A percentile compares a stretch with the other conserved stretches of the same genome.
Evolutionary conservation across 768 basidiomycete species (phyloP).

Genomic region (Boletus rufocinnamomeus): DNA sequence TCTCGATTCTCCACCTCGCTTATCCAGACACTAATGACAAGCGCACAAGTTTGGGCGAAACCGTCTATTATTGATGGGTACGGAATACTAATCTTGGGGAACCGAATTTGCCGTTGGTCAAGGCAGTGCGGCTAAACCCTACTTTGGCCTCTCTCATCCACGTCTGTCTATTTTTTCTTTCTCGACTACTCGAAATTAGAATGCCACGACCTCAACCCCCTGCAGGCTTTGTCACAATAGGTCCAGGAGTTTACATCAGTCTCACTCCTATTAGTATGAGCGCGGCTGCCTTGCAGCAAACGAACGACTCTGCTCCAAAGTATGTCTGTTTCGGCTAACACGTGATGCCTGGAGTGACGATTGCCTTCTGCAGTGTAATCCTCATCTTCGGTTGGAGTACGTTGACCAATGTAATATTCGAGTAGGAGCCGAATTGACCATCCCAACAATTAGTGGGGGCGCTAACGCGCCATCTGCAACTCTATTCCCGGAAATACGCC

Average conservation of each 20-base stretch:
- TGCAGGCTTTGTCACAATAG: slow-evolving; percentile 20
- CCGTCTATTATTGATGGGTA: not conserved
- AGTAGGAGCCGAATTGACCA: not conserved
- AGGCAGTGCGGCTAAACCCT: not conserved
- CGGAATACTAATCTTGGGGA: not conserved
- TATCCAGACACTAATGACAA: not conserved
- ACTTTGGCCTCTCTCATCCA: not conserved
- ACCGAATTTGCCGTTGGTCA: not conserved
- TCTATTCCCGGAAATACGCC: slow-evolving; percentile 27
- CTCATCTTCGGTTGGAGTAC: slow-evolving; percentile 35
- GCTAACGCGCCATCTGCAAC: slow-evolving; percentile 26
- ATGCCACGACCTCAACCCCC: slow-evolving; percentile 19
- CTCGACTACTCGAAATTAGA: not conserved
- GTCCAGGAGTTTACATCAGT: slow-evolving; percentile 20
- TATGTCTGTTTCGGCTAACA: slow-evolving; percentile 8
- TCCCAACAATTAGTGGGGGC: slow-evolving; percentile 25
- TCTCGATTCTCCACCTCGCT: not conserved
- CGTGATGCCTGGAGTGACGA: not conserved
- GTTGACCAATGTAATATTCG: not conserved
- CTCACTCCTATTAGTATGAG: not conserved
- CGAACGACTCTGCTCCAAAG: slow-evolving; percentile 21
- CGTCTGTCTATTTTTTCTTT: too few species aligned
- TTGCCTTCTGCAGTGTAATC: slow-evolving; percentile 22
- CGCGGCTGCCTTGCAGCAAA: not conserved
- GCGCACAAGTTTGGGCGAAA: not conserved